phyloP scores from a whole-genome alignment of 2,329 filamentous ascomycete species.

The Cytospora piceicola region DNA sequence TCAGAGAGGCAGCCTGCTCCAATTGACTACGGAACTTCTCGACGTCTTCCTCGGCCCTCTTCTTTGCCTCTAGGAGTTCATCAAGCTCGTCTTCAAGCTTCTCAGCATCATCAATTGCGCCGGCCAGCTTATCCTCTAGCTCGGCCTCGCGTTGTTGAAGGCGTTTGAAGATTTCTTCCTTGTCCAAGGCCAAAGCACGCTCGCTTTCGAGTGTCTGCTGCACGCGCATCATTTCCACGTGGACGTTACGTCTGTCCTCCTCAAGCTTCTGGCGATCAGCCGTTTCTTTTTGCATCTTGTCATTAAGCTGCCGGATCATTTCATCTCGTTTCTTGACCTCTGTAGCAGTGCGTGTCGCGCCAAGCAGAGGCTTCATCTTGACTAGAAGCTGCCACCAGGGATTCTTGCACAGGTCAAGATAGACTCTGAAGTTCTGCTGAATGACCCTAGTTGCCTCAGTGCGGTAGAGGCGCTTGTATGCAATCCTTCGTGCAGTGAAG shows the following conservation, averaged over 20 bases:
- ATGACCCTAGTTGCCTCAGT: slow-evolving; percentile 95
- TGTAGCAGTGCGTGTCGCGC: slow-evolving; percentile 85
- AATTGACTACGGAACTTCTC: slow-evolving; percentile 79
- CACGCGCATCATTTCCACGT: slow-evolving; percentile 84
- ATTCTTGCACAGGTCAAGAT: slow-evolving; percentile 85
- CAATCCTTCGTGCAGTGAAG: slow-evolving; percentile 83
- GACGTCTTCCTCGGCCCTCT: slow-evolving; percentile 82
- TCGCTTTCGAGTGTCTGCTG: slow-evolving; percentile 96
- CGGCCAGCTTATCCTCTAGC: slow-evolving; percentile 88
- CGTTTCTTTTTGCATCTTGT: slow-evolving; percentile 78
- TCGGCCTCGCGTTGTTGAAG: slow-evolving; percentile 90
- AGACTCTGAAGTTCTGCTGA: slow-evolving; percentile 90
- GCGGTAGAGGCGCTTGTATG: slow-evolving; percentile 91
- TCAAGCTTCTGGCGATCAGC: slow-evolving; percentile 79
- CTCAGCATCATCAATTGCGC: slow-evolving; percentile 92
- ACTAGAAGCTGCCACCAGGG: slow-evolving; percentile 98
- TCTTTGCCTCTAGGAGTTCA: slow-evolving; percentile 84
- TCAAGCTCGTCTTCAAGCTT: slow-evolving; percentile 92
- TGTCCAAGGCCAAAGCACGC: slow-evolving; percentile 91
- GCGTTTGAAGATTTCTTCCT: slow-evolving; percentile 99
- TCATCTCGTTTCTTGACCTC: slow-evolving; percentile 96
- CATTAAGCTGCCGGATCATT: slow-evolving; percentile 84
- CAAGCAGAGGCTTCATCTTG: slow-evolving; percentile 92
- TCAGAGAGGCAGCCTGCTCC: slow-evolving; percentile 88
- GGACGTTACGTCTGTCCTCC: slow-evolving; percentile 85